A percentile compares a stretch with the other conserved stretches of the same genome.
phyloP scores from a whole-genome alignment of 1,139 yeast genomes.

The Blastobotrys ciferrii region DNA sequence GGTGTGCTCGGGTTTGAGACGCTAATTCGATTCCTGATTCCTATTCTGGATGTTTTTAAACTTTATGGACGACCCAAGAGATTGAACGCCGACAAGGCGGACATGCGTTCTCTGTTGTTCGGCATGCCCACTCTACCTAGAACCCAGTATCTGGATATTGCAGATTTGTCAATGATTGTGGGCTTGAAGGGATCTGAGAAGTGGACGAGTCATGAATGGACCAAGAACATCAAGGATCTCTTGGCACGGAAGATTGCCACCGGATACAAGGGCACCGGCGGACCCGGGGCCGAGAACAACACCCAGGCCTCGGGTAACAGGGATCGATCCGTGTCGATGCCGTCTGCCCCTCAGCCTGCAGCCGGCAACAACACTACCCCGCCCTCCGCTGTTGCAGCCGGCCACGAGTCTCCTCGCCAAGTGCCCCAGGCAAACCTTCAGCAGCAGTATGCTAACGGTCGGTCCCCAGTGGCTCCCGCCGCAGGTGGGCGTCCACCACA shows the following conservation, averaged over 20 bases:
- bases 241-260: constrained; percentile 60
- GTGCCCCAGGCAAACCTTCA: constrained; percentile 1
- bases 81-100: constrained; percentile 83
- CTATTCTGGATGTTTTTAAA: constrained; percentile 80
- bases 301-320: background rate
- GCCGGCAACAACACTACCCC: too few relatives aligned
- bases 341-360: constrained; percentile 3
- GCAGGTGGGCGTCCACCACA: too few relatives aligned
- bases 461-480: background rate
- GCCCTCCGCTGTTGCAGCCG: too few relatives aligned
- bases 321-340: constrained; percentile 3
- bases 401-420: background rate
- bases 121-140: constrained; percentile 90
- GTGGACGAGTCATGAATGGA: constrained; percentile 79
- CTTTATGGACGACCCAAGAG: constrained; percentile 90
- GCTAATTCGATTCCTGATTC: constrained; percentile 79
- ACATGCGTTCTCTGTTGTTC: constrained; percentile 73
- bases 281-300: constrained; percentile 5
- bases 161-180: constrained; percentile 49
- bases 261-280: constrained; percentile 85
- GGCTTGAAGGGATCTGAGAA: constrained; percentile 42
- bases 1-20: constrained; percentile 96
- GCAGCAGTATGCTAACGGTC: background rate
- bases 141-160: constrained; percentile 72
- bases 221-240: constrained; percentile 56